A percentile compares a stretch with the other conserved stretches of the same genome.
phyloP scores from a whole-genome alignment of 371 early-diverging fungal species.

The Nematocida homosporus region DNA sequence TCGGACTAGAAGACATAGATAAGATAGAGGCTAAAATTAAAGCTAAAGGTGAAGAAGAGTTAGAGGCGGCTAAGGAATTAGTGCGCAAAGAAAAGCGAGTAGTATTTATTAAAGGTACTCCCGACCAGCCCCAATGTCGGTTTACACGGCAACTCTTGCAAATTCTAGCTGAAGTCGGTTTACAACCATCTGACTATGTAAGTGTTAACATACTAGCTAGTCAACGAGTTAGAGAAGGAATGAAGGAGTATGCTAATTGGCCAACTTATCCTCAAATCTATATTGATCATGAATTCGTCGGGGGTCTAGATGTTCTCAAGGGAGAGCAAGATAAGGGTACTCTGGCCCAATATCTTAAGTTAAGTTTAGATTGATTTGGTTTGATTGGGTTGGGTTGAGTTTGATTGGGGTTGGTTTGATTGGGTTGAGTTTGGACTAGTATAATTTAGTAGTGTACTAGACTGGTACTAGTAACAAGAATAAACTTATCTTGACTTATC shows the following conservation, averaged over 20 bases:
- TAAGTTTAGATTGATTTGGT: too few species aligned
- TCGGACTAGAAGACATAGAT: slow-evolving; percentile 39
- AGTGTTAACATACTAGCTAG: slow-evolving; percentile 79
- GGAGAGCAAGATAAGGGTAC: slow-evolving; percentile 17
- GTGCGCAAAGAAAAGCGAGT: slow-evolving; percentile 70
- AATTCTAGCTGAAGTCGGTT: slow-evolving; percentile 15
- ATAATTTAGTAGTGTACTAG: too few species aligned
- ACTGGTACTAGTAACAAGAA: too few species aligned
- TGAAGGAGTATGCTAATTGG: slow-evolving; percentile 80
- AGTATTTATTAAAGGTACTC: slow-evolving; percentile 82
- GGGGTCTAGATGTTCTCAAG: slow-evolving; percentile 87
- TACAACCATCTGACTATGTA: slow-evolving; percentile 59
- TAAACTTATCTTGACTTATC: too few species aligned
- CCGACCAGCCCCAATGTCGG: slow-evolving; percentile 62
- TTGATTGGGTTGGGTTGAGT: too few species aligned
- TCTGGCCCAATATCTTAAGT: too few species aligned
- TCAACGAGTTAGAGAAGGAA: slow-evolving; percentile 70
- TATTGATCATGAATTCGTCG: slow-evolving; percentile 86
- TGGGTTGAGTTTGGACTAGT: too few species aligned
- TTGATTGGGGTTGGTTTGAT: too few species aligned
- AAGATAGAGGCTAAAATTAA: slow-evolving; percentile 14
- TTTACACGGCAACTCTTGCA: slow-evolving; percentile 60
- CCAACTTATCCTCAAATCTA: slow-evolving; percentile 95
- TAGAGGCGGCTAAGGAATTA: slow-evolving; percentile 31
- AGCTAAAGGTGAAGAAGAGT: slow-evolving; percentile 21